Base-by-base conservation (phyloP, 2,329 filamentous ascomycete species). In the Alternaria viburni region DNA sequence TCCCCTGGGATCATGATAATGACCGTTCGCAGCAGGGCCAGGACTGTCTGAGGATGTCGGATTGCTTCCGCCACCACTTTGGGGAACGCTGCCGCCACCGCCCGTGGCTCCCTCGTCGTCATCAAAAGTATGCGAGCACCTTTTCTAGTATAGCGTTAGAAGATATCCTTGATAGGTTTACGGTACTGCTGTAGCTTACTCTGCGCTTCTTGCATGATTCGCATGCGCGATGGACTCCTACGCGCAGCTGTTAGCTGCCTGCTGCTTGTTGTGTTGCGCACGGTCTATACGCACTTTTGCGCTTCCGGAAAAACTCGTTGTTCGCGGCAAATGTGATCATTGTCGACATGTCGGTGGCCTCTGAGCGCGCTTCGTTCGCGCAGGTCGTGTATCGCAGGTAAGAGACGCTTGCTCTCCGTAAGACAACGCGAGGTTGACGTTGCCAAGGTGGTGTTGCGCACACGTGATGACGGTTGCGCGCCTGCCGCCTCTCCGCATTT, bases 311-410 rank as follows among this genome's bases (percentile, higher is more conserved):
- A 69, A 80, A 80, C 63, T 81, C 80, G 68, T 81, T 81, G 59
- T 82, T 81, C n/a, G 80, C 80, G 25, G 81, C 80, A 61, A 83
- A 83, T 26, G 80, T 83, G 59, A 81, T 81, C 74, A 81, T 81
- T 23, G 75, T 79, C 49, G 79, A 80, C 80, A 81, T 81, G 10
- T 59, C 66, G 66, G 65, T 26, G 50, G 58, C 28, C 32, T 44
- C 41, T 17, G 56, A 32, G 61, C 56, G 66, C 57, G 64, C 52
- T 45, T 51, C 46, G 59, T 54, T 52, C 56, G 47, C 43, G 30
- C 56, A 57, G 45, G 58, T 50, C n/a, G 64, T 59, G 63, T 50
- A 36, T 57, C 50, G 36, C 49, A 65, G 59, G 60, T 41, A 55
- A 57, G 59, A 45, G 56, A 45, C 64, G 68, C 67, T 66, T 58